Conservation (phyloP, 345 rosid species). For the Brassica nigra region DNA sequence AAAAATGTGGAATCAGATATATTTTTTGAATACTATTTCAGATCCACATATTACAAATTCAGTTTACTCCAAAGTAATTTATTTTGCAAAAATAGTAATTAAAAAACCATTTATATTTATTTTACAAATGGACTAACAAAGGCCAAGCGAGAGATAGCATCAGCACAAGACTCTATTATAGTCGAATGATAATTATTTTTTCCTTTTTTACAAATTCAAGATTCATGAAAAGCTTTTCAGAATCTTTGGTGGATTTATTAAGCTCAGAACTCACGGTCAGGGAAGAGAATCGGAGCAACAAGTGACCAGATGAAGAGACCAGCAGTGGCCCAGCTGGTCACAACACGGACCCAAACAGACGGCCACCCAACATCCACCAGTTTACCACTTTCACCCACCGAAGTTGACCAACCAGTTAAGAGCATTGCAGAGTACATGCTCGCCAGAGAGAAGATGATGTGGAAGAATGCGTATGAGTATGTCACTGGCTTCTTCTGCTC, state of each 20-base stretch:
- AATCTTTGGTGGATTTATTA: not conserved
- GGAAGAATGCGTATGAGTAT: slow-evolving; percentile 95
- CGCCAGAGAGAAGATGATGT: slow-evolving; percentile 94
- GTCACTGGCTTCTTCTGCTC: slow-evolving; percentile 77
- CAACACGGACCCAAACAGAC: slow-evolving; percentile 86
- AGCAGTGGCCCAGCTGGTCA: slow-evolving; percentile 90
- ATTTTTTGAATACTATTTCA: too few species aligned
- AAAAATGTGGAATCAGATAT: too few species aligned
- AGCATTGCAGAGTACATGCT: slow-evolving; percentile 99
- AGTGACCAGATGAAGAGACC: slow-evolving; percentile 88
- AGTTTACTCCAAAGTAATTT: too few species aligned
- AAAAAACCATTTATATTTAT: slow-evolving; percentile 17
- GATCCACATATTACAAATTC: too few species aligned
- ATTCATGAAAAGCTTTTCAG: slow-evolving; percentile 6
- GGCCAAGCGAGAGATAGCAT: slow-evolving; percentile 8
- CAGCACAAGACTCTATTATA: slow-evolving; percentile 5
- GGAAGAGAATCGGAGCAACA: slow-evolving; percentile 87
- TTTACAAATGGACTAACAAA: slow-evolving; percentile 27
- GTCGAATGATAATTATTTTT: not conserved
- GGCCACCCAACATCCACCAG: slow-evolving; percentile 98
- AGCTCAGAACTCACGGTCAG: slow-evolving; percentile 84
- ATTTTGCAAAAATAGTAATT: too few species aligned
- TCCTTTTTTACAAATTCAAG: slow-evolving; percentile 18
- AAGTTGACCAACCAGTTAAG: slow-evolving; percentile 97
- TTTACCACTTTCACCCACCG: slow-evolving; percentile 91